Percentiles rank a stretch among this genome's conserved stretches.
Conservation (phyloP, 2,329 filamentous ascomycete genomes). For the Coniochaeta hoffmannii region DNA sequence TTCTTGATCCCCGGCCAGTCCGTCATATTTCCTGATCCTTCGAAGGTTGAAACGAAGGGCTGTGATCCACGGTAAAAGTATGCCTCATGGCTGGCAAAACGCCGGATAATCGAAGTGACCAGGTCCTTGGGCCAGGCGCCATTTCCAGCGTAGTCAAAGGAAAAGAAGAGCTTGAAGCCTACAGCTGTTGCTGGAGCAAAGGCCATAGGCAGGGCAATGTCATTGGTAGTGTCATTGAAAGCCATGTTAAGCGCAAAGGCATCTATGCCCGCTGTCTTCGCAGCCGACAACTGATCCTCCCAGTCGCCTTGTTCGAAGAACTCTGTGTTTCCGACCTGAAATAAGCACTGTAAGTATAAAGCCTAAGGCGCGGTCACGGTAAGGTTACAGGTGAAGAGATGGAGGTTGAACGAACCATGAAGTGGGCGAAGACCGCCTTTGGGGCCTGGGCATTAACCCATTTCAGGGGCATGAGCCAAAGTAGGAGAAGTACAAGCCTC, state of each 20-base stretch:
- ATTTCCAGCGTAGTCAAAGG: slow-evolving; percentile 29
- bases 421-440: slow-evolving; percentile 18
- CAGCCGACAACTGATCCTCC: slow-evolving; percentile 23
- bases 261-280: slow-evolving; percentile 27
- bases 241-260: slow-evolving; percentile 28
- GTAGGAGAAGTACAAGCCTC: neutral
- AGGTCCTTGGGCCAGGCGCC: slow-evolving; percentile 18
- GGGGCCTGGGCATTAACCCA: neutral
- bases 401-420: slow-evolving; percentile 13
- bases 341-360: neutral
- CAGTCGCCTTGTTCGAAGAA: slow-evolving; percentile 14
- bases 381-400: too few relatives aligned
- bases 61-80: slow-evolving; percentile 21
- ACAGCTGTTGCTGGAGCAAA: slow-evolving; percentile 18
- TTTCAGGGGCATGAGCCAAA: neutral
- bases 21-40: slow-evolving; percentile 30
- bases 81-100: slow-evolving; percentile 15
- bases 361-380: neutral
- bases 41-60: slow-evolving; percentile 45
- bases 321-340: slow-evolving; percentile 18
- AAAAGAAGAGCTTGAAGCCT: slow-evolving; percentile 23
- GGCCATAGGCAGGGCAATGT: slow-evolving; percentile 8
- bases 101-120: slow-evolving; percentile 18
- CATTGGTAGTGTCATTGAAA: neutral
- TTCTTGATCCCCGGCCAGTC: slow-evolving; percentile 37